Evolutionary conservation across 371 early-diverging fungal species (phyloP).

Genomic region (Mortierella sp.): DNA sequence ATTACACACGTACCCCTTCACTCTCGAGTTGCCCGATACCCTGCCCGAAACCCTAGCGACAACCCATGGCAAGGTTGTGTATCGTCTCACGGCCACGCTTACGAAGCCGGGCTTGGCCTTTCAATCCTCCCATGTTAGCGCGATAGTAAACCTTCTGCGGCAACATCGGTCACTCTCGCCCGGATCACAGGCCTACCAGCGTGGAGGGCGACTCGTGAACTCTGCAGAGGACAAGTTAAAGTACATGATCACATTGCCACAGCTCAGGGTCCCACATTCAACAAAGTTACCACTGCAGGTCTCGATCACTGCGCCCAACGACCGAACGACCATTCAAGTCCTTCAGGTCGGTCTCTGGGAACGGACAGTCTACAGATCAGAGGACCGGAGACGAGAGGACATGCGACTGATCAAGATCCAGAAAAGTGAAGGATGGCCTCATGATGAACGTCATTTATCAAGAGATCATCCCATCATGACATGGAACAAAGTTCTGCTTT

Average conservation of each 20-base stretch:
- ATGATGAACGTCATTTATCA: background rate
- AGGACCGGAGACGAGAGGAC: conserved; percentile 43
- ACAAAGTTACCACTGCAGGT: conserved; percentile 45
- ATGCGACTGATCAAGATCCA: conserved; percentile 47
- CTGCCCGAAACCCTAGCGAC: conserved; percentile 56
- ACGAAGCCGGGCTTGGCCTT: conserved; percentile 47
- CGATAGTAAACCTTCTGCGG: conserved; percentile 43
- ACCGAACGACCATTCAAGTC: conserved; percentile 13
- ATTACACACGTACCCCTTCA: conserved; percentile 57
- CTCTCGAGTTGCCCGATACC: conserved; percentile 52
- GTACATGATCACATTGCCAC: conserved; percentile 38
- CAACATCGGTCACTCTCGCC: conserved; percentile 10
- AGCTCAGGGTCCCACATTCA: conserved; percentile 41
- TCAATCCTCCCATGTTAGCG: conserved; percentile 25
- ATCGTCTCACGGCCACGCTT: conserved; percentile 49
- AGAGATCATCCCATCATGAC: conserved; percentile 16
- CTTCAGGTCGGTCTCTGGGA: conserved; percentile 52
- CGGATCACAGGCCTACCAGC: conserved; percentile 21
- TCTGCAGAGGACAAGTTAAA: conserved; percentile 32
- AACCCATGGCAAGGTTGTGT: conserved; percentile 54
- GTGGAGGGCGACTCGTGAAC: conserved; percentile 25
- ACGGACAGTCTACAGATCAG: conserved; percentile 34
- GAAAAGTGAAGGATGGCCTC: conserved; percentile 49
- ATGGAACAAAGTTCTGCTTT: conserved; percentile 53
- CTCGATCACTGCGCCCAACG: conserved; percentile 31